Conservation (phyloP, 768 basidiomycete genomes). For the Mycena maculata region DNA sequence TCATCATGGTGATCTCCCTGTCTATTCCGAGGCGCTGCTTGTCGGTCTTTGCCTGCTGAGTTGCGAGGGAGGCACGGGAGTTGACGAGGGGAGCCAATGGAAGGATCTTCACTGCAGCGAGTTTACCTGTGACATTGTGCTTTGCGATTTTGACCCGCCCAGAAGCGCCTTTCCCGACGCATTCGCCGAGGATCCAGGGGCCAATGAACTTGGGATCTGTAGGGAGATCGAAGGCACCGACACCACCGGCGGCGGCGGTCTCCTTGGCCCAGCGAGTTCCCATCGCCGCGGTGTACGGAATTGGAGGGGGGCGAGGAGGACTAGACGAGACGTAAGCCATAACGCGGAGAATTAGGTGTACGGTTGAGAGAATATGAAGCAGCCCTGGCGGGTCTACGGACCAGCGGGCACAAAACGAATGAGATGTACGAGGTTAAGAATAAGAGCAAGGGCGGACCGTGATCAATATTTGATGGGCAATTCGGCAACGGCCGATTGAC, state of each 20-base stretch:
- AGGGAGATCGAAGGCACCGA: slow-evolving; percentile 80
- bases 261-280: slow-evolving; percentile 92
- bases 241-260: slow-evolving; percentile 81
- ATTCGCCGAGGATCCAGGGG: slow-evolving; percentile 94
- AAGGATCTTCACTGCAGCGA: slow-evolving; percentile 96
- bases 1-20: slow-evolving; percentile 98
- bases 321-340: slow-evolving; percentile 59
- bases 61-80: slow-evolving; percentile 75
- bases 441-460: slow-evolving; percentile 28
- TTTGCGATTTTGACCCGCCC: slow-evolving; percentile 95
- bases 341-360: slow-evolving; percentile 39
- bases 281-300: slow-evolving; percentile 73
- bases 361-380: slow-evolving; percentile 47
- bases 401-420: slow-evolving; percentile 55
- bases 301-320: slow-evolving; percentile 78
- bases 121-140: slow-evolving; percentile 86
- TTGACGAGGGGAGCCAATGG: slow-evolving; percentile 82
- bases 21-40: slow-evolving; percentile 90
- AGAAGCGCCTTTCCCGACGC: slow-evolving; percentile 93
- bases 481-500: slow-evolving; percentile 28
- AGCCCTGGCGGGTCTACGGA: slow-evolving; percentile 52
- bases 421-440: slow-evolving; percentile 25
- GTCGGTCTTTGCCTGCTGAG: slow-evolving; percentile 77
- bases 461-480: no score
- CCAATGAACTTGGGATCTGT: slow-evolving; percentile 90